A percentile compares a stretch with the other conserved stretches of the same genome.
phyloP scores from a whole-genome alignment of 2,329 filamentous ascomycete genomes.

The Calcarisporium arbuscula region DNA sequence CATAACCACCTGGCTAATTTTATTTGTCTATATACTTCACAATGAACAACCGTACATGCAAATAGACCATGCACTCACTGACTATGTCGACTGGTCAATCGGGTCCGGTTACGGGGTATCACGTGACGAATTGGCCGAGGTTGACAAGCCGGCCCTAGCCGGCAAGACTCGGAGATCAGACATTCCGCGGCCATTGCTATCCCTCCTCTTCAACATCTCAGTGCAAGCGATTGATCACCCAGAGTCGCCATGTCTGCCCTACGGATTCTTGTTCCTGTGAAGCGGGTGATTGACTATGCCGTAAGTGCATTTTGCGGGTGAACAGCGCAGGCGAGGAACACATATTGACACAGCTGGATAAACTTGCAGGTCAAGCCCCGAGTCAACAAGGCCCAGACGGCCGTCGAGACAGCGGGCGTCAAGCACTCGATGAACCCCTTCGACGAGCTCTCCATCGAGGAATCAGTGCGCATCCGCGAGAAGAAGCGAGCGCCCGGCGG shows the following conservation, averaged over 20 bases:
- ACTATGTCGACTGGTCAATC: too few relatives aligned
- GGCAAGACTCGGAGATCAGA: constrained; percentile 19
- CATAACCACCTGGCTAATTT: too few relatives aligned
- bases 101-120: constrained; percentile 13
- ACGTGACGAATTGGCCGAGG: constrained; percentile 34
- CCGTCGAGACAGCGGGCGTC: constrained; percentile 84
- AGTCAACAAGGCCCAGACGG: constrained; percentile 69
- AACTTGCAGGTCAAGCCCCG: constrained; percentile 58
- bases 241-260: constrained; percentile 51
- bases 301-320: constrained; percentile 37
- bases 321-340: not conserved
- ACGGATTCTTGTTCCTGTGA: constrained; percentile 73
- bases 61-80: too few relatives aligned
- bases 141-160: constrained; percentile 37
- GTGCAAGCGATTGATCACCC: constrained; percentile 19
- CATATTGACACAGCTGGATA: constrained; percentile 9
- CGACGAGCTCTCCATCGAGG: constrained; percentile 96
- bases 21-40: too few relatives aligned
- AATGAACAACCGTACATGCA: too few relatives aligned
- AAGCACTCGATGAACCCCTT: constrained; percentile 99
- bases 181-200: constrained; percentile 5
- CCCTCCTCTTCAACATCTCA: constrained; percentile 13
- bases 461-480: constrained; percentile 90
- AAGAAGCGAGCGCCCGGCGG: constrained; percentile 64
- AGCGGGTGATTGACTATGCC: constrained; percentile 83